Evolutionary conservation across 2,329 filamentous ascomycete genomes (phyloP), one percentile per base, ranked within the genome.

Genomic region (Neopestalotiopsis sp.): DNA sequence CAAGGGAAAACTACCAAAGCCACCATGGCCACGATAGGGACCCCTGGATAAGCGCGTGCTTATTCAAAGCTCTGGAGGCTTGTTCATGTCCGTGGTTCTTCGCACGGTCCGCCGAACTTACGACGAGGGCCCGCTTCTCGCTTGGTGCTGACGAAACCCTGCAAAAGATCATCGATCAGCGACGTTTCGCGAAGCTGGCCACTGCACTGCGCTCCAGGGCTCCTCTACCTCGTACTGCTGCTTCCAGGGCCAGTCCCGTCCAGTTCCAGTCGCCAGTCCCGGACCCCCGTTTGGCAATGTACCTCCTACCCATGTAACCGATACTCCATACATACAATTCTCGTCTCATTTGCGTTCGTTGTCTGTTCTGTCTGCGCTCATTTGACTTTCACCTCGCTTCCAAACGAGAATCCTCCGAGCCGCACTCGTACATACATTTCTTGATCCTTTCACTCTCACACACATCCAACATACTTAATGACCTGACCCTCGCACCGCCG

Each of bases 21-120:
- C 17, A 17, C 17, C 17, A 53, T 9, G 20, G 20, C 17, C 45
- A 53, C 45, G 45, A 59, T 24, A 7, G 30, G 20, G 57, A 59
- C 24, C 57, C 24, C 12, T 30, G n/a, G 24, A 59, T 24, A 59
- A 59, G 57, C 30, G 30, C 57, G 57, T 59, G 30, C 57, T 59
- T 59, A 20, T n/a, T 20, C 57, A 30, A 34, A 28, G 24, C 24
- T 28, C 24, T 28, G 24, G 24, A 28, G 61, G 20, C 17, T 42
- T 49, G 14, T 45, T 59, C 38, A 30, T 17, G 53, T 57, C 64
- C 64, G 67, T 63, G 49, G 64, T 63, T 62, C 61, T 38, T 64
- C 67, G 67, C 67, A 69, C 67, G 64, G 67, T 66, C 62, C 64
- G 63, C 63, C 59, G 32, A 20, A 14, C n/a, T 53, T 38, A 40